Percentiles rank a stretch among this genome's conserved stretches.
phyloP scores from a whole-genome alignment of 2,329 filamentous ascomycete genomes.

The Pseudogymnoascus sp. region DNA sequence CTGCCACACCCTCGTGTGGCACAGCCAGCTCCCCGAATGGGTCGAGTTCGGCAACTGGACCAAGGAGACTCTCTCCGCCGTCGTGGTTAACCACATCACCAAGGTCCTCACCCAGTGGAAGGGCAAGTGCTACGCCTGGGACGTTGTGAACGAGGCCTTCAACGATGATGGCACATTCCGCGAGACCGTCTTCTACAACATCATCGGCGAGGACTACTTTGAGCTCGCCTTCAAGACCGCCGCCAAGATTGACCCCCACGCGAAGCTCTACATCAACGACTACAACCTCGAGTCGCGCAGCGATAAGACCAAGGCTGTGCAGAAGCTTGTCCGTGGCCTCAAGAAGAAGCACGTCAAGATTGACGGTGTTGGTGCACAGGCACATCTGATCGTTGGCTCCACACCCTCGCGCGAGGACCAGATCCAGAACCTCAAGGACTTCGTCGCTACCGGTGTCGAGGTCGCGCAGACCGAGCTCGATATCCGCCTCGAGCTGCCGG shows the following conservation, averaged over 20 bases:
- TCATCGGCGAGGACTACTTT: conserved; percentile 29
- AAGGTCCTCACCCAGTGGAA: conserved; percentile 51
- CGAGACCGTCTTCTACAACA: conserved; percentile 45
- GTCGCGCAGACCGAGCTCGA: conserved; percentile 57
- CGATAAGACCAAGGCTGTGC: conserved; percentile 38
- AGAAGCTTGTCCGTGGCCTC: conserved; percentile 38
- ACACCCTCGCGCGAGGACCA: conserved; percentile 40
- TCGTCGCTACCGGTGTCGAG: conserved; percentile 45
- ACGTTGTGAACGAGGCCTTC: conserved; percentile 58
- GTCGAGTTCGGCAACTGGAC: conserved; percentile 47
- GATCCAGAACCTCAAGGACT: conserved; percentile 41
- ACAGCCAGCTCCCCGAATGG: conserved; percentile 47
- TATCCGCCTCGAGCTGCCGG: conserved; percentile 44
- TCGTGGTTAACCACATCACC: conserved; percentile 54
- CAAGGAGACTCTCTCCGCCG: conserved; percentile 46
- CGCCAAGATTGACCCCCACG: conserved; percentile 43
- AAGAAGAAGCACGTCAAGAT: conserved; percentile 46
- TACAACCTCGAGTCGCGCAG: conserved; percentile 53
- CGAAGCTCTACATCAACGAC: conserved; percentile 57
- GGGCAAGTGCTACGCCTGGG: conserved; percentile 55
- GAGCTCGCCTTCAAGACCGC: conserved; percentile 50
- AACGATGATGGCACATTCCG: conserved; percentile 50
- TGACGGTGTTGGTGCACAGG: conserved; percentile 56
- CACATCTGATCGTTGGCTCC: conserved; percentile 50
- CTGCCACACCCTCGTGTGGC: conserved; percentile 54